Conservation (phyloP, 2,329 filamentous ascomycete species). For the Neurospora sp. region DNA sequence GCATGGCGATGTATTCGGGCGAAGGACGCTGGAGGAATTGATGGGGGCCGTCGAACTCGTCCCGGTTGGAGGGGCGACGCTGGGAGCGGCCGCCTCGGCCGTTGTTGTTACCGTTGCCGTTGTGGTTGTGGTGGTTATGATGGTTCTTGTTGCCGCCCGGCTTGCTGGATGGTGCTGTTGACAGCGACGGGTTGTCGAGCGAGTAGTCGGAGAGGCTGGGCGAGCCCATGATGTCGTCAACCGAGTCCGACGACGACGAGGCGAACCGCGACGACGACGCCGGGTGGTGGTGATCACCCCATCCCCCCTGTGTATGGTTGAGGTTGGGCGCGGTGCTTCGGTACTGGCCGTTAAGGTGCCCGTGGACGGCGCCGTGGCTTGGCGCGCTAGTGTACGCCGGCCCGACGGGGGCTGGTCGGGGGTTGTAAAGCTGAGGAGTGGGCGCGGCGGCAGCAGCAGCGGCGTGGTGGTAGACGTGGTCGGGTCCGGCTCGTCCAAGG, state of each 20-base stretch:
- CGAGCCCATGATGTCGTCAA: conserved; percentile 49
- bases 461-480: conserved; percentile 26
- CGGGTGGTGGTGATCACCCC: conserved; percentile 29
- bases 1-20: conserved; percentile 60
- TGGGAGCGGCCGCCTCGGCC: conserved; percentile 35
- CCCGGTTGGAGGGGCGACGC: conserved; percentile 66
- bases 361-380: not conserved
- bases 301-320: conserved; percentile 18
- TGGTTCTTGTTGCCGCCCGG: conserved; percentile 35
- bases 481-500: conserved; percentile 25
- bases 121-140: conserved; percentile 13
- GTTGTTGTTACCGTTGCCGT: conserved; percentile 31
- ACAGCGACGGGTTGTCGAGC: conserved; percentile 38
- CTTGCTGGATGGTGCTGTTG: conserved; percentile 31
- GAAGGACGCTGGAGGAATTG: conserved; percentile 69
- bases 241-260: conserved; percentile 47
- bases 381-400: conserved; percentile 1
- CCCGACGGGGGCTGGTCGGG: conserved; percentile 4
- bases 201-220: conserved; percentile 52
- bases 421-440: conserved; percentile 9
- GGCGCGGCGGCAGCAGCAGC: conserved; percentile 29
- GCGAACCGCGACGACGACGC: conserved; percentile 43
- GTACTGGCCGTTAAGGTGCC: conserved; percentile 1
- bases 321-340: conserved; percentile 1
- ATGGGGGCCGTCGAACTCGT: conserved; percentile 83